A percentile compares a stretch with the other conserved stretches of the same genome.
phyloP scores from a whole-genome alignment of 1,284 basidiomycete species.

The Ceraceosorus guamensis region DNA sequence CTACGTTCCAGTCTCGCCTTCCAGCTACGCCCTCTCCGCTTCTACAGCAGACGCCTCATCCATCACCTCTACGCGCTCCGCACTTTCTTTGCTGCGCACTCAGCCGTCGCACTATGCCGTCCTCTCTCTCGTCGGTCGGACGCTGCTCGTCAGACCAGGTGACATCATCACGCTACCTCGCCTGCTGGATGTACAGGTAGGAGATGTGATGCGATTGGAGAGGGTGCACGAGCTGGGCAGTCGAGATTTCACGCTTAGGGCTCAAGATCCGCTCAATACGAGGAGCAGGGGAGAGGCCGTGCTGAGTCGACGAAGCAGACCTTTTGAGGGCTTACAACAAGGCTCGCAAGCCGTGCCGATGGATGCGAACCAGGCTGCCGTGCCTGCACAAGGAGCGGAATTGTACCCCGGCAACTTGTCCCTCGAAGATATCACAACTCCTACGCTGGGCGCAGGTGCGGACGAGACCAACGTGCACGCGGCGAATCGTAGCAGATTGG shows the following conservation, averaged over 20 bases:
- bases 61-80: background rate
- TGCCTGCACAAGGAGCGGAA: background rate
- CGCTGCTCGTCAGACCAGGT: slow-evolving; percentile 77
- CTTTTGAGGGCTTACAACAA: background rate
- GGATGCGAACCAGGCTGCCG: background rate
- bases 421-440: too few species aligned
- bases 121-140: slow-evolving; percentile 76
- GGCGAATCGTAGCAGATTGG: background rate
- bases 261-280: slow-evolving; percentile 28
- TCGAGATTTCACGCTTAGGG: slow-evolving; percentile 83
- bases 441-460: too few species aligned
- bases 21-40: too few species aligned
- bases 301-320: slow-evolving; percentile 4
- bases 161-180: slow-evolving; percentile 88
- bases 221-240: slow-evolving; percentile 89
- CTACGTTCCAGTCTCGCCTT: too few species aligned
- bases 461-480: too few species aligned
- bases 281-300: slow-evolving; percentile 13
- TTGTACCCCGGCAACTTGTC: too few species aligned
- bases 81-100: slow-evolving; percentile 3
- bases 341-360: background rate
- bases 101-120: slow-evolving; percentile 57
- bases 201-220: slow-evolving; percentile 74
- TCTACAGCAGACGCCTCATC: background rate
- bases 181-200: slow-evolving; percentile 61